phyloP scores from a whole-genome alignment of 2,329 filamentous ascomycete genomes.

The Pezicula rhizophila region DNA sequence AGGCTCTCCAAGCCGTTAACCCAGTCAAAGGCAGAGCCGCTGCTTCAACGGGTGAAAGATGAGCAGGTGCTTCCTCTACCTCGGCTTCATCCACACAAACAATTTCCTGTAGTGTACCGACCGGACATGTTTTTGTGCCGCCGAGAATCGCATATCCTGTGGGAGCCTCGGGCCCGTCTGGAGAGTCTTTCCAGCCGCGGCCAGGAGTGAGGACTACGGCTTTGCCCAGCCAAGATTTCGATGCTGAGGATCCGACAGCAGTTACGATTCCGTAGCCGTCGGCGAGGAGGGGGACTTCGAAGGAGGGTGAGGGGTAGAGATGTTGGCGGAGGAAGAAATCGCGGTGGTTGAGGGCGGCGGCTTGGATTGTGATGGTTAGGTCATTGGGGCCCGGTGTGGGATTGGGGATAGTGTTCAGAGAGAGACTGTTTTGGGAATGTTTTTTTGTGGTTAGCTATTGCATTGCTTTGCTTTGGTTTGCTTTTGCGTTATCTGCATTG shows the following conservation, averaged over 20 bases:
- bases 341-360: constrained; percentile 86
- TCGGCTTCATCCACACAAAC: constrained; percentile 64
- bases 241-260: constrained; percentile 48
- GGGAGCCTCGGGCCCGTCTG: constrained; percentile 67
- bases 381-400: constrained; percentile 60
- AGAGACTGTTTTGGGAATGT: constrained; percentile 45
- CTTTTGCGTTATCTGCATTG: neutral
- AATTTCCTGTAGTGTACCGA: constrained; percentile 72
- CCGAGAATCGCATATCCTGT: constrained; percentile 60
- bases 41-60: constrained; percentile 67
- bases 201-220: constrained; percentile 74
- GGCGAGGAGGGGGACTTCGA: constrained; percentile 70
- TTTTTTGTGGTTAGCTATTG: neutral
- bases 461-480: neutral
- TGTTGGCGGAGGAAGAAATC: constrained; percentile 92
- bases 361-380: constrained; percentile 68
- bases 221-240: constrained; percentile 51
- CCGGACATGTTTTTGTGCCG: constrained; percentile 55
- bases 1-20: constrained; percentile 80
- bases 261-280: constrained; percentile 77
- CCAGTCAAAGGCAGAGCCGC: constrained; percentile 82
- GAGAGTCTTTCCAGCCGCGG: constrained; percentile 67
- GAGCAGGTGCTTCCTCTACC: constrained; percentile 67
- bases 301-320: constrained; percentile 81
- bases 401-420: constrained; percentile 54